Conservation (phyloP, 345 rosid genomes). For the Erysimum cheiranthoides region DNA sequence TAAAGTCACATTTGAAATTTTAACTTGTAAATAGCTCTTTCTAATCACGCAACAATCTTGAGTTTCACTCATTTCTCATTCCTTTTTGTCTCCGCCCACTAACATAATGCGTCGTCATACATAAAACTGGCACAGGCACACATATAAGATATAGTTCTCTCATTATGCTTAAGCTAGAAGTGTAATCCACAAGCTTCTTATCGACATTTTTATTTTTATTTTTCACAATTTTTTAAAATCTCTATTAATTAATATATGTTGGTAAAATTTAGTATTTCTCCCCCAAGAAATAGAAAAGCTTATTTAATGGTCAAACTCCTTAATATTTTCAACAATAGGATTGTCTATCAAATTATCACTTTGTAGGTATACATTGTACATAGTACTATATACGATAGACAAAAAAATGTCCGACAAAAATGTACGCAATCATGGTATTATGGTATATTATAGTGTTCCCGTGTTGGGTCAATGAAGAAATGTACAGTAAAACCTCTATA, state of each 20-base stretch:
- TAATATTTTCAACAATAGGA: background rate
- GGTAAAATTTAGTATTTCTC: background rate
- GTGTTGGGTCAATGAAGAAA: background rate
- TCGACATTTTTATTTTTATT: conserved; percentile 19
- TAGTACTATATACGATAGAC: no score
- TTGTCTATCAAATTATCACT: background rate
- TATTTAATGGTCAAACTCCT: background rate
- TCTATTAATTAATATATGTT: background rate
- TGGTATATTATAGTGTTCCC: background rate
- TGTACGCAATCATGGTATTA: background rate
- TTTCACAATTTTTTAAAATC: conserved; percentile 8
- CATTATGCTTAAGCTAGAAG: conserved; percentile 35
- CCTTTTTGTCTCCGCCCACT: conserved; percentile 44
- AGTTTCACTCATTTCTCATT: conserved; percentile 37
- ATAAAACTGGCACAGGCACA: conserved; percentile 25
- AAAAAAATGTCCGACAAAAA: background rate
- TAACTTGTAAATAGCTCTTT: conserved; percentile 20
- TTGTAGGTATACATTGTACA: no score
- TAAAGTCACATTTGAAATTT: conserved; percentile 12
- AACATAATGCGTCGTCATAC: conserved; percentile 37
- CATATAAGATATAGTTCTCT: conserved; percentile 31
- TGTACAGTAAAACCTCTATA: no score
- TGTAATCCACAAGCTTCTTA: conserved; percentile 41
- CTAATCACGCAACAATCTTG: conserved; percentile 43
- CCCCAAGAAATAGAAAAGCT: background rate